Base-by-base conservation (phyloP, 2,329 filamentous ascomycete genomes). In the Paraphaeosphaeria minitans region DNA sequence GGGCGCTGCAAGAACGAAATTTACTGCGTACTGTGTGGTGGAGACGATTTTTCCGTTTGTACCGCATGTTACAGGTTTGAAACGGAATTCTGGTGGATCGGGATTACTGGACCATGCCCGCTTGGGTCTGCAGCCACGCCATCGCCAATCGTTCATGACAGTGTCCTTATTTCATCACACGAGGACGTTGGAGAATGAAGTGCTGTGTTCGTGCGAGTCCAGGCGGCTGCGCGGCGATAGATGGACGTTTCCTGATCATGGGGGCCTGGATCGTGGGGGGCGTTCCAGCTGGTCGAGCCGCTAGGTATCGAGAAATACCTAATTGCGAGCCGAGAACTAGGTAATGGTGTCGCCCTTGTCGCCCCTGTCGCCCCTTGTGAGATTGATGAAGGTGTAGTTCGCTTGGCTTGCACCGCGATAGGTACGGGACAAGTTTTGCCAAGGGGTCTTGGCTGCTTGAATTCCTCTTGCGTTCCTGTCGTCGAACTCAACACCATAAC, bases 11-110 rank as follows among this genome's bases (percentile, higher is more conserved):
- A 29, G 12, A 21, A 27, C 42, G 53, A 33, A 9, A 33, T 19
- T 14, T 41, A 37, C 33, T 16, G 45, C 19, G 19, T 41, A 37
- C 33, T 16, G 45, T 41, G 45, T 48, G 53, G 43, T 55, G 53
- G 53, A 50, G 22, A 5, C 35, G 16, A 43, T 55, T 55, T 55
- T 55, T 55, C 53, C 53, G 53, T 48, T 33, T 16, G 43, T 7
- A n/a, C n/a, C n/a, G n/a, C n/a, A 21, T 50, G 53, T 42, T 39
- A 50, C 46, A 42, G 35, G 22, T n/a, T 19, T 55, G 53, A 55
- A 55, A 55, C 53, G 53, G 45, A 33, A 33, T 42, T 22, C 29
- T 31, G n/a, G 22, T 24, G 21, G 37, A 33, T 24, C 24, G 22
- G 33, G 37, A 43, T 33, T 31, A 13, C 39, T 41, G 51, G 51